Percentiles rank a stretch among this genome's conserved stretches.
Conservation (phyloP, 176 grass and related monocot genomes). For the Cymbopogon citratus region DNA sequence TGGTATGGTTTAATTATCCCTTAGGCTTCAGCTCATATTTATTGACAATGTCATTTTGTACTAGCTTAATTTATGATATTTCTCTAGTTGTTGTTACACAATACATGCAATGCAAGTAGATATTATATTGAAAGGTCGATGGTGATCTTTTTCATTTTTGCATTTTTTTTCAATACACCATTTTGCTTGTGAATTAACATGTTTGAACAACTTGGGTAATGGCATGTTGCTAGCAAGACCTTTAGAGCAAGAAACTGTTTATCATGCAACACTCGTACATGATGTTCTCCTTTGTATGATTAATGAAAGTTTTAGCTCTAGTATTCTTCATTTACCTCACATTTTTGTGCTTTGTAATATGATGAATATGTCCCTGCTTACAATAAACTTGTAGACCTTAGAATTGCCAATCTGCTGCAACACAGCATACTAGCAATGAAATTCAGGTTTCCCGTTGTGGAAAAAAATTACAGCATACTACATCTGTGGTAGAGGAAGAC, state of each 20-base stretch:
- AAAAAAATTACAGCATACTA: neutral
- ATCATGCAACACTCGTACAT: neutral
- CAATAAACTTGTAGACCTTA: slow-evolving; percentile 2
- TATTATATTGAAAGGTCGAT: neutral
- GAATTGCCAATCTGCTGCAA: neutral
- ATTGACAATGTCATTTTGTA: neutral
- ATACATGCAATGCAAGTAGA: neutral
- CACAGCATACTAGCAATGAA: neutral
- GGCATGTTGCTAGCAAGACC: neutral
- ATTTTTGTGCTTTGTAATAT: neutral
- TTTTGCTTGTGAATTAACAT: slow-evolving; percentile 12
- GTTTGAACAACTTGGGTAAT: neutral
- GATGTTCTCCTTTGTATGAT: neutral
- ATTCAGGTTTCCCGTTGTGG: neutral
- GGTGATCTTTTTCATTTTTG: neutral
- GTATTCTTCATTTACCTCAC: neutral
- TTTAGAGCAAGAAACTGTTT: neutral
- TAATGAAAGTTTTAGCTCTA: neutral
- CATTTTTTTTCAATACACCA: neutral
- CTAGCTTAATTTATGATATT: neutral
- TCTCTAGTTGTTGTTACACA: neutral
- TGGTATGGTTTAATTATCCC: slow-evolving; percentile 49
- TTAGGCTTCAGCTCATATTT: slow-evolving; percentile 13
- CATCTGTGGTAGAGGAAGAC: neutral
- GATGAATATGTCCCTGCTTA: neutral